Evolutionary conservation across 768 basidiomycete genomes (phyloP).

Genomic region (Austroboletus eburneus): DNA sequence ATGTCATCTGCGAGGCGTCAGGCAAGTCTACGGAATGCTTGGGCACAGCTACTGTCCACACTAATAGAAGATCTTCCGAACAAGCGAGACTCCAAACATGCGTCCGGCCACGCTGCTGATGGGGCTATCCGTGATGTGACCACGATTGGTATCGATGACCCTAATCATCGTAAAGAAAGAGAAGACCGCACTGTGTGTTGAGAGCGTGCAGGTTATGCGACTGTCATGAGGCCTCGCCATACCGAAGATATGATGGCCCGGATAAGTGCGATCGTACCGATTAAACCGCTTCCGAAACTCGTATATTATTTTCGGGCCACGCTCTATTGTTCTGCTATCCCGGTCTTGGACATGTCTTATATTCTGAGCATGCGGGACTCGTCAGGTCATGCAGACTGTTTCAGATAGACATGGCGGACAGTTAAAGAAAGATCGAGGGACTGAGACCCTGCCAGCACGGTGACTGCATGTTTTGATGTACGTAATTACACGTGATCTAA

Average conservation of each 20-base stretch:
- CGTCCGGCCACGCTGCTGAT: constrained; percentile 17
- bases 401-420: constrained; percentile 3
- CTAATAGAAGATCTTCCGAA: background rate
- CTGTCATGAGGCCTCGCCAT: constrained; percentile 4
- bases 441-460: no score
- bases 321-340: background rate
- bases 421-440: constrained; percentile 2
- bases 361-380: no score
- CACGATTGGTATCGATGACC: constrained; percentile 27
- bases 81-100: constrained; percentile 11
- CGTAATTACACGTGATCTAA: constrained; percentile 28
- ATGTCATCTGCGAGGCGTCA: background rate
- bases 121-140: constrained; percentile 15
- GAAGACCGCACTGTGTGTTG: constrained; percentile 9
- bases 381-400: no score
- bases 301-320: background rate
- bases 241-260: background rate
- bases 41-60: background rate
- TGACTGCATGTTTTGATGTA: constrained; percentile 8
- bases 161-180: constrained; percentile 6
- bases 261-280: no score
- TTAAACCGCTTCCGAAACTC: no score
- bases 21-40: background rate
- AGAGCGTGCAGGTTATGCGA: constrained; percentile 8
- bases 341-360: no score